Conservation (phyloP, 345 rosid species). For the Reutealis trisperma region DNA sequence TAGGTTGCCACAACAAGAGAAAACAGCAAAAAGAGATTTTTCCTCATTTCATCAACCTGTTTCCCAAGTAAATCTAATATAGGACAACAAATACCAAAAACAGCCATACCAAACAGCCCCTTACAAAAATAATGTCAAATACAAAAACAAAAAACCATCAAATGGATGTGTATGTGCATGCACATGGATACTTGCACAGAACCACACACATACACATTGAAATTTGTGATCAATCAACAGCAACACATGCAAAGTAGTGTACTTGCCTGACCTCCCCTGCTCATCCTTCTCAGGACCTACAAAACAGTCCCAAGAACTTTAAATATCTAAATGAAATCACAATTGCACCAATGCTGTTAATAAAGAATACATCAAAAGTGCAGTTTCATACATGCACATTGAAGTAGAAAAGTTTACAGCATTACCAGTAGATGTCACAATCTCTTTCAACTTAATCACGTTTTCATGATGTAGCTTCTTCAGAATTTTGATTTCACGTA, state of each 20-base stretch:
- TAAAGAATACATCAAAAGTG: neutral
- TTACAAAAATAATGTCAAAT: no score
- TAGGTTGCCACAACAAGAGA: no score
- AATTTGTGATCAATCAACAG: neutral
- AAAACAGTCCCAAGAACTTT: conserved; percentile 1
- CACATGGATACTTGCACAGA: no score
- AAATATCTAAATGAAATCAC: neutral
- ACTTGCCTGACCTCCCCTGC: conserved; percentile 83
- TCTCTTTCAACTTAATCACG: conserved; percentile 70
- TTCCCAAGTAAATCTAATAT: no score
- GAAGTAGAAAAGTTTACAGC: neutral
- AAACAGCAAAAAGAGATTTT: no score
- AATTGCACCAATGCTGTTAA: neutral
- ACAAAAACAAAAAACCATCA: neutral
- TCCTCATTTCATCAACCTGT: no score
- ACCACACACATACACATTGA: neutral
- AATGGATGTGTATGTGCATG: neutral
- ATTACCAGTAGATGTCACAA: conserved; percentile 75
- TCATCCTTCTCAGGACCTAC: conserved; percentile 89
- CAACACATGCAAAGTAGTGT: neutral
- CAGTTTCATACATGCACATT: neutral
- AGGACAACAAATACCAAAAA: no score
- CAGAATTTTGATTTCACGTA: conserved; percentile 75
- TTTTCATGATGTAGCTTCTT: conserved; percentile 78
- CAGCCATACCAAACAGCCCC: no score